Base-by-base conservation (phyloP, 2,329 filamentous ascomycete genomes). In the Calonectria leucothoes region DNA sequence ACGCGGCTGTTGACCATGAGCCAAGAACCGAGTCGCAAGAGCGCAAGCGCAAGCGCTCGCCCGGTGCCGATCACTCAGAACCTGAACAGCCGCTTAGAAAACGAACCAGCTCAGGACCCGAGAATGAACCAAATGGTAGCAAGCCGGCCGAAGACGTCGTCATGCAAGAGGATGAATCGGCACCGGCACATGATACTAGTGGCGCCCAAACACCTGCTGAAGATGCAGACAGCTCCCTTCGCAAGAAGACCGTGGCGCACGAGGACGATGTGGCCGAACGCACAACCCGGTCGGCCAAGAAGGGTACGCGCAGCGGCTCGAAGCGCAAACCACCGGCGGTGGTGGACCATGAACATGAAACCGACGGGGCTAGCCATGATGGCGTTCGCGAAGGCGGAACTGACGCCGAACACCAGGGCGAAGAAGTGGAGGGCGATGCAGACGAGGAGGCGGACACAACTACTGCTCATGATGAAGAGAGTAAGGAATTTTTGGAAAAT, bases 381-480 rank as follows among this genome's bases (percentile, higher is more conserved):
- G 83, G 82, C 31, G 75, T 77, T n/a, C 76, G 78, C 29, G 83
- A 85, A n/a, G 76, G 77, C 8, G 83, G 82, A 27, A 87, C 86
- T 52, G 87, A 89, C 64, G 81, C 83, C 27, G 84, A 88, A 25
- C 83, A 83, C 29, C 87, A 86, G 33, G 90, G 88, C 59, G 92
- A 89, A 33, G 89, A 92, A 45, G 85, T 82, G 59, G 89, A 92
- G 70, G 85, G 86, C 77, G 91, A 92, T 77, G 85, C 87, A 69
- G 89, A 91, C 75, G 91, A 91, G 74, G 91, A 93, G 75, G 86
- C 87, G 3, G 91, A 93, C 76, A 88, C 86, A 61, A 88, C 87
- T 25, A 87, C 89, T 65, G 91, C 84, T 68, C 92, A 92, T 73
- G 90, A 92, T 72, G 93, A 94, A 90, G 91, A 93, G 81, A 82